These are phyloP conservation scores for Digitaria exilis DNA, from an alignment of 202 grass and related monocot genomes.

Conservation along the genomic window DNA sequence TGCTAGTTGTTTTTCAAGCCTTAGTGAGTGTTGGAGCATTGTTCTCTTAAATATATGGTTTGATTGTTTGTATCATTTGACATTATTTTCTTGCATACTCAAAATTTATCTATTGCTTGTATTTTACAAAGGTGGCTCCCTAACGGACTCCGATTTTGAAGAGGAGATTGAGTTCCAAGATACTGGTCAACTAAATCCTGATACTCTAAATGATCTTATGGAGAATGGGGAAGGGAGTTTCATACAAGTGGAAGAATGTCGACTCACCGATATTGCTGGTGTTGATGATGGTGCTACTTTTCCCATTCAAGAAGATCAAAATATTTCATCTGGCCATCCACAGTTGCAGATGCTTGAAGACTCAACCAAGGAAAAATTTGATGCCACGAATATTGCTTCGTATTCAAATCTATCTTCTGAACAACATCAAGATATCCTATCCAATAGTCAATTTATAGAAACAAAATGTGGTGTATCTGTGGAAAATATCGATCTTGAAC, in stretches of 20 bases:
- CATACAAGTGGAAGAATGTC: conserved; percentile 35
- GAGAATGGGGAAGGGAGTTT: conserved; percentile 12
- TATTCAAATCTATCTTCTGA: conserved; percentile 23
- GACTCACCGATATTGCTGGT: background rate
- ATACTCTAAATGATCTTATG: conserved; percentile 27
- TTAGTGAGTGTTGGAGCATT: conserved; percentile 49
- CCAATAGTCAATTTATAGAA: conserved; percentile 30
- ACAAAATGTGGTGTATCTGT: background rate
- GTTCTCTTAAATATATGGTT: conserved; percentile 29
- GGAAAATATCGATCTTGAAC: conserved; percentile 22
- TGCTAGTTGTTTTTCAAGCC: conserved; percentile 70
- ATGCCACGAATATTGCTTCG: conserved; percentile 21
- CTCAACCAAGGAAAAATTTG: conserved; percentile 22
- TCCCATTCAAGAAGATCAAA: conserved; percentile 27
- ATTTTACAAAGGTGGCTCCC: conserved; percentile 52
- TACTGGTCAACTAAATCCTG: conserved; percentile 43
- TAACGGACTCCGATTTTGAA: conserved; percentile 51
- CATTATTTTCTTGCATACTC: conserved; percentile 20
- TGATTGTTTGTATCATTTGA: conserved; percentile 15
- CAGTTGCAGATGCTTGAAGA: conserved; percentile 21
- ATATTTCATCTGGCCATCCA: conserved; percentile 35
- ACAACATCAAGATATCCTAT: conserved; percentile 7
- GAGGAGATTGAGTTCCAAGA: conserved; percentile 45
- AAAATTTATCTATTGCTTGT: conserved; percentile 25
- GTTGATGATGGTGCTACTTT: conserved; percentile 19